Conservation (phyloP, 2,329 filamentous ascomycete genomes). For the Colletotrichum sp. region DNA sequence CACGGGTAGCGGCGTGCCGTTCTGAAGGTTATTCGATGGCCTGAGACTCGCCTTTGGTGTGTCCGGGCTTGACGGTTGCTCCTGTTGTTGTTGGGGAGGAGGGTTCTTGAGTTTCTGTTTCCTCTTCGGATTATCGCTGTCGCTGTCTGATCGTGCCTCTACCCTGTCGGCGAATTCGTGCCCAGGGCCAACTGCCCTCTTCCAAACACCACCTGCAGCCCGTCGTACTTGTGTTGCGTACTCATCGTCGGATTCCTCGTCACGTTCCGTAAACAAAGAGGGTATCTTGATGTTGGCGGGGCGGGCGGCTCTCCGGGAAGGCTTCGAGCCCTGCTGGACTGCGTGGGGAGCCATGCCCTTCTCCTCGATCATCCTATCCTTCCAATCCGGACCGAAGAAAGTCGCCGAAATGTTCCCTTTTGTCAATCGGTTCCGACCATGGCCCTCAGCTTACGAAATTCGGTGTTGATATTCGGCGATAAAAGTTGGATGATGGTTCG, state of each 20-base stretch:
- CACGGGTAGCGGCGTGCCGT: neutral
- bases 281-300: constrained; percentile 7
- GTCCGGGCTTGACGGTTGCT: constrained; percentile 4
- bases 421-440: constrained; percentile 18
- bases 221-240: constrained; percentile 1
- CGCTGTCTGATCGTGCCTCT: constrained; percentile 17
- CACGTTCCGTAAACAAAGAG: neutral
- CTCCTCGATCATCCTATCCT: constrained; percentile 18
- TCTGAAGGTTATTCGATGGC: neutral
- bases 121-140: neutral
- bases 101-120: neutral
- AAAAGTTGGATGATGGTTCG: neutral
- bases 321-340: neutral
- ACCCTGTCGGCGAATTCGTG: neutral
- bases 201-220: constrained; percentile 14
- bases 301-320: neutral
- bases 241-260: constrained; percentile 15
- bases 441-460: constrained; percentile 1
- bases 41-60: neutral
- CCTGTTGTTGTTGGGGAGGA: neutral
- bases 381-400: constrained; percentile 9
- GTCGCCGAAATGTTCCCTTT: constrained; percentile 8
- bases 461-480: neutral
- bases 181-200: neutral
- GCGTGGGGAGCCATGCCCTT: constrained; percentile 12